A percentile compares a stretch with the other conserved stretches of the same genome.
phyloP scores from a whole-genome alignment of 306 rosid species.

The Dryas octopetala region DNA sequence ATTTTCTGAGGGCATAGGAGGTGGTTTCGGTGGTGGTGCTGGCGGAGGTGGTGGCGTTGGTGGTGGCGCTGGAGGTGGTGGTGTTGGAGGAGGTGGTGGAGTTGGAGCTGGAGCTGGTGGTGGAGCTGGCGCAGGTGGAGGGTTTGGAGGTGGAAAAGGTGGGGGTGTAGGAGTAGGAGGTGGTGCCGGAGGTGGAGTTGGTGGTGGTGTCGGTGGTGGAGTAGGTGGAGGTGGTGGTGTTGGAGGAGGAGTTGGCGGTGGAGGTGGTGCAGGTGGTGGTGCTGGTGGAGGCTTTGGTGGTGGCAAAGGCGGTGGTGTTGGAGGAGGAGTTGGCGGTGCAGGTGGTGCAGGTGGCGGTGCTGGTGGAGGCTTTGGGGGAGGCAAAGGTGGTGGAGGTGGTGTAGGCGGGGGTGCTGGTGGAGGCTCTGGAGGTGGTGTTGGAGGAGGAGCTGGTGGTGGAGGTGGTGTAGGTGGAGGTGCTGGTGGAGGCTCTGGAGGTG shows the following conservation, averaged over 20 bases:
- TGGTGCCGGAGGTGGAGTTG: constrained; percentile 35
- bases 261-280: background rate
- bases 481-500: background rate
- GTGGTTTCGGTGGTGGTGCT: constrained; percentile 12
- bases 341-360: constrained; percentile 4
- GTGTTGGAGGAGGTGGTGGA: constrained; percentile 23
- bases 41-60: constrained; percentile 22
- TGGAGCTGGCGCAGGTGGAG: background rate
- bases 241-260: background rate
- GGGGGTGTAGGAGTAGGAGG: constrained; percentile 30
- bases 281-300: background rate
- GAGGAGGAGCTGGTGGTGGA: background rate
- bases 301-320: background rate
- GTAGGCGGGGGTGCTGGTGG: background rate
- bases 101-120: background rate
- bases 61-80: constrained; percentile 18
- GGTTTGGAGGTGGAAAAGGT: constrained; percentile 3
- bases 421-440: constrained; percentile 8
- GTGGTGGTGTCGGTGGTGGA: constrained; percentile 10
- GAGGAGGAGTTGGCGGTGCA: background rate
- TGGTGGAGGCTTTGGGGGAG: constrained; percentile 10
- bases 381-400: background rate
- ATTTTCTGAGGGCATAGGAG: constrained; percentile 2
- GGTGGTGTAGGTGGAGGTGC: background rate
- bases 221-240: background rate